Conservation (phyloP, 2,329 filamentous ascomycete species). For the Stachybotrys chlorohalonatus region DNA sequence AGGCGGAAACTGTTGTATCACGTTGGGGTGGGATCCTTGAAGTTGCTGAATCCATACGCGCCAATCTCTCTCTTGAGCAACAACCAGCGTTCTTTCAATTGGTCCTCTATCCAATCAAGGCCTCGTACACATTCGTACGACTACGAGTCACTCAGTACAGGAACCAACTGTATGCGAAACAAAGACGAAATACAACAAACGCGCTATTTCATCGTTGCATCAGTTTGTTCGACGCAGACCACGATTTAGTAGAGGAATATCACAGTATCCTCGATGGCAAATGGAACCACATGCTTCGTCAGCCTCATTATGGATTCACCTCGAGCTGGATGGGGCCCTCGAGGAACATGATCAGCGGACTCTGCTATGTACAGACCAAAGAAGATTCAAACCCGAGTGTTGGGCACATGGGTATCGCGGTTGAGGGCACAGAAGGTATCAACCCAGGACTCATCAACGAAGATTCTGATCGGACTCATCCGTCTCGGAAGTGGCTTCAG, state of each 20-base stretch:
- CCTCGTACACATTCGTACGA: constrained; percentile 41
- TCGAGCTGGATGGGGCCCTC: constrained; percentile 25
- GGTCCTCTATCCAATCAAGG: constrained; percentile 49
- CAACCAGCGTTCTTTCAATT: constrained; percentile 49
- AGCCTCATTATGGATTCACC: constrained; percentile 36
- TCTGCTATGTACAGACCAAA: constrained; percentile 41
- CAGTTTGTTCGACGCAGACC: constrained; percentile 42
- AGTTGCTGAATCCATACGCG: constrained; percentile 32
- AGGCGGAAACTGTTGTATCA: constrained; percentile 41
- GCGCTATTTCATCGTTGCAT: constrained; percentile 34
- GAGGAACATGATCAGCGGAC: constrained; percentile 44
- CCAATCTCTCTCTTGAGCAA: constrained; percentile 28
- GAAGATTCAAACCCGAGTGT: constrained; percentile 39
- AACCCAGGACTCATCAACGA: constrained; percentile 33
- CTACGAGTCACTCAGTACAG: constrained; percentile 33
- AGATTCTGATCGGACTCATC: constrained; percentile 42
- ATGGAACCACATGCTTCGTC: constrained; percentile 47
- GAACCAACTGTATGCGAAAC: constrained; percentile 43
- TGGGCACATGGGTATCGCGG: constrained; percentile 18
- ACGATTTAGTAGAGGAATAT: constrained; percentile 39
- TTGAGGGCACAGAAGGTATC: constrained; percentile 17
- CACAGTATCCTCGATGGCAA: constrained; percentile 42
- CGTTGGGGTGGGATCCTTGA: constrained; percentile 38
- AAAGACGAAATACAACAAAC: constrained; percentile 47
- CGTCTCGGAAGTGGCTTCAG: constrained; percentile 22